Conservation (phyloP, 805 yeast species). For the Scheffersomyces lignosus region DNA sequence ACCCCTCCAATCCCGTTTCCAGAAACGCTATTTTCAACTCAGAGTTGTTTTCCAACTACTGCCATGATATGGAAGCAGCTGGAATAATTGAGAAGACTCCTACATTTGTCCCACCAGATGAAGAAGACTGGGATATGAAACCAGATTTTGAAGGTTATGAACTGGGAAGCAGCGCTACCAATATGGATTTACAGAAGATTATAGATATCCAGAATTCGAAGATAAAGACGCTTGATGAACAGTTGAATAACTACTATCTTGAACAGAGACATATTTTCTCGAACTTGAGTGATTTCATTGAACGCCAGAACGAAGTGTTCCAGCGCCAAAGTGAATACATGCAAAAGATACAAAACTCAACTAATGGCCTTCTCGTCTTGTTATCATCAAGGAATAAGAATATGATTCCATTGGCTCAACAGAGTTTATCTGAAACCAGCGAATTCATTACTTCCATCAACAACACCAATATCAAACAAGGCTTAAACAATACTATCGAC, state of each 20-base stretch:
- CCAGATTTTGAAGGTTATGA: conserved; percentile 1
- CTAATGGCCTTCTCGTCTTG: conserved; percentile 11
- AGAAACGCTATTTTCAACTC: conserved; percentile 25
- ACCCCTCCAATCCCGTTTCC: conserved; percentile 24
- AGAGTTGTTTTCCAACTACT: conserved; percentile 16
- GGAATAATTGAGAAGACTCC: conserved; percentile 7
- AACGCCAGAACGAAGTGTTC: conserved; percentile 15
- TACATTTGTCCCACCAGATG: conserved; percentile 2
- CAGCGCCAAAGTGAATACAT: conserved; percentile 15
- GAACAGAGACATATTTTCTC: conserved; percentile 12
- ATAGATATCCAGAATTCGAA: conserved; percentile 1
- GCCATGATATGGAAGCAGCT: conserved; percentile 6
- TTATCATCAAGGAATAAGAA: conserved; percentile 11
- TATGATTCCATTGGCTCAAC: conserved; percentile 13
- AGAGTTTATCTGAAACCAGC: conserved; percentile 11
- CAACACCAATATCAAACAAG: conserved; percentile 11
- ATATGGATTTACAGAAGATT: conserved; percentile 1
- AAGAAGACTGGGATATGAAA: background rate
- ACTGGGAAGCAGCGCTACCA: background rate
- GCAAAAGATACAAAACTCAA: conserved; percentile 15
- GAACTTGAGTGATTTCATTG: conserved; percentile 13
- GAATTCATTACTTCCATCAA: conserved; percentile 9
- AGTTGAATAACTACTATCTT: conserved; percentile 9
- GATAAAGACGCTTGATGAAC: conserved; percentile 10
- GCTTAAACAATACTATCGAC: conserved; percentile 16